Evolutionary conservation across 2,329 filamentous ascomycete species (phyloP), one percentile per base, ranked within the genome.

Genomic region (Aciculosporium take): DNA sequence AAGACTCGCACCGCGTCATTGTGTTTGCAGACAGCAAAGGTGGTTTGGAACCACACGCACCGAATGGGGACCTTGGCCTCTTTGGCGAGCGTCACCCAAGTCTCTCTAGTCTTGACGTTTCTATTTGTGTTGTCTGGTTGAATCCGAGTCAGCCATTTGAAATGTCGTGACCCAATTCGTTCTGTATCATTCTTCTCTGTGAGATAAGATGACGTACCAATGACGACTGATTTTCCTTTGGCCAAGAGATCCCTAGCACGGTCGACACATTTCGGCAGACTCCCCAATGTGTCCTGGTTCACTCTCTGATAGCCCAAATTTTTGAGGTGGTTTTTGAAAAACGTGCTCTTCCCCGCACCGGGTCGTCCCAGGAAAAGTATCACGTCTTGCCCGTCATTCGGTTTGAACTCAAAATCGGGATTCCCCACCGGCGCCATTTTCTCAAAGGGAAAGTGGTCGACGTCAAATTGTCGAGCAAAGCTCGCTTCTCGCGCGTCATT

Each of bases 61-160:
- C 89, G 81, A 51, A 94, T 82, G 2, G 84, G 81, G 2, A 93
- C 68, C 4, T 74, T 66, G 53, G 76, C 64, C 52, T 81, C 80
- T 48, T 70, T 72, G 15, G 87, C 87, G 24, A 96, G 62, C 21
- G 74, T 66, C 25, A 85, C 62, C 89, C 89, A 96, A 45, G 83
- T 64, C n/a, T 72, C 71, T 48, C 91, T 74, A 20, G 81, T 85
- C 40, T 84, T 81, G 9, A 69, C 58, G 61, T 94, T 83, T 24
- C 88, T 76, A 57, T 98, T 98, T n/a, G 91, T 96, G 59, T 94
- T 96, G 61, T 98, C 91, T 91, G 38, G 42, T 7, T 8, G 12
- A 33, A 28, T 9, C 13, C 5, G n/a, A 28, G 6, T 20, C 24
- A 37, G 25, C 13, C 36, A 29, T 15, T 13, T 15, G 17, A 10